phyloP scores from a whole-genome alignment of 1,284 basidiomycete species.

The Stereum hirsutum region DNA sequence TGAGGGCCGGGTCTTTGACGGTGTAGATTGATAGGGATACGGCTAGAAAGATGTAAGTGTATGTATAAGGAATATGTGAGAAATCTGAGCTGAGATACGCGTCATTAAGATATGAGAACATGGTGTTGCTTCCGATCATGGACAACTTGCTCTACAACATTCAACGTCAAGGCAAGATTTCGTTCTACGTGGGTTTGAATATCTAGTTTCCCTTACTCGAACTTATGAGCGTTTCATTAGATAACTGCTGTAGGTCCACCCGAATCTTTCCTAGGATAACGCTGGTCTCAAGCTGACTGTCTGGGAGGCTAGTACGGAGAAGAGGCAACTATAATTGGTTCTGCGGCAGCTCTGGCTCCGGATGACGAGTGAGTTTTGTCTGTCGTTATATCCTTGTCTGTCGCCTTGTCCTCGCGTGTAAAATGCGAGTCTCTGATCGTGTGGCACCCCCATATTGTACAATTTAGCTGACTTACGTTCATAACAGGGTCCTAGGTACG shows the following conservation, averaged over 20 bases:
- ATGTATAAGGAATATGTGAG: background rate
- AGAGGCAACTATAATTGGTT: conserved; percentile 87
- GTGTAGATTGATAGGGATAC: conserved; percentile 61
- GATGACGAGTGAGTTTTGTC: conserved; percentile 72
- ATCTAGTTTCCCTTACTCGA: conserved; percentile 3
- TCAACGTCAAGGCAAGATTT: conserved; percentile 90
- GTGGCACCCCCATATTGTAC: too few relatives aligned
- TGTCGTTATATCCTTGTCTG: background rate
- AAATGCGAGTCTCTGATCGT: too few relatives aligned
- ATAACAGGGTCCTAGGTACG: conserved; percentile 59
- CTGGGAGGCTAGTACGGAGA: conserved; percentile 62
- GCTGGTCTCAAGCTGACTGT: conserved; percentile 6
- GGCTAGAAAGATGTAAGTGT: conserved; percentile 59
- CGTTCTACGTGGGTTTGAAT: conserved; percentile 70
- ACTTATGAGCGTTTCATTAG: conserved; percentile 26
- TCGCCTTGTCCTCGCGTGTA: background rate
- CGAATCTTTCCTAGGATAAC: conserved; percentile 1
- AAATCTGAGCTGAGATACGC: conserved; percentile 3
- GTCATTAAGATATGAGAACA: conserved; percentile 66
- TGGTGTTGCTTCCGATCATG: conserved; percentile 78
- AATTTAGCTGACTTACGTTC: conserved; percentile 2
- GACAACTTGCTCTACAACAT: conserved; percentile 89
- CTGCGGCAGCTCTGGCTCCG: conserved; percentile 76
- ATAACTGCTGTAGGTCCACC: conserved; percentile 66
- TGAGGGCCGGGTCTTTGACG: too few relatives aligned